Base-by-base conservation (phyloP, 176 grass and related monocot species). In the Ananas comosus region DNA sequence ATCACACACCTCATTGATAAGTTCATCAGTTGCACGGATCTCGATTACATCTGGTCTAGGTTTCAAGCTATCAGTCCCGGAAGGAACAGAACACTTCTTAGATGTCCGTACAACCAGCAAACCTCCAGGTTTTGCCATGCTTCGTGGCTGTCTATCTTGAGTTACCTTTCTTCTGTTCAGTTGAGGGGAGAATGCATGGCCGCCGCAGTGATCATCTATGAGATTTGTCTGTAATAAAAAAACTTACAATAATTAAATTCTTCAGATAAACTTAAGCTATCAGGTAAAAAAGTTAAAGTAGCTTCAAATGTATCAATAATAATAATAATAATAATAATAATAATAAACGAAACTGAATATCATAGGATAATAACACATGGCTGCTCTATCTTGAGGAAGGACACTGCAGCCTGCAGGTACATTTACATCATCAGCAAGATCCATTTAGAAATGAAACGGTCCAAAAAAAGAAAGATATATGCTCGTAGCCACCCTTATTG, bases 1-100 rank as follows among this genome's bases (percentile, higher is more conserved):
- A 58, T n/a, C 54, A 51, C 51, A 47, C 65, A 88, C 81, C 86
- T 88, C 79, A 24, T 71, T 51, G 70, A 88, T 67, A 70, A 88
- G 81, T 19, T 22, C 71, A 70, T 71, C 67, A 22, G 86, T 88
- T 48, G 72, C 59, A 64, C n/a, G 54, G 72, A 88, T 68, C 63
- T 78, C 80, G 63, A 88, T 68, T 70, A 78, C 74, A 27, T 74
- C 78, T 70, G 66, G 80, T 51, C 10, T 23, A 65, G 72, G 65
- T 18, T 67, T 71, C 66, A 63, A 19, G 68, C 63, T 82, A 67
- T 29, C 59, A 51, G 21, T 13, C 14, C 63, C 74, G 27, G 69
- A 53, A 66, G 49, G 53, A 19, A 71, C 18, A 70, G 79, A 64
- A 24, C 64, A 56, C 24, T 67, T 54, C 48, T 68, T 27, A 16